Evolutionary conservation across 352 stramenopile species (phyloP), one percentile per base, ranked within the genome.

Genomic region (Halophytophthora polymorphica): DNA sequence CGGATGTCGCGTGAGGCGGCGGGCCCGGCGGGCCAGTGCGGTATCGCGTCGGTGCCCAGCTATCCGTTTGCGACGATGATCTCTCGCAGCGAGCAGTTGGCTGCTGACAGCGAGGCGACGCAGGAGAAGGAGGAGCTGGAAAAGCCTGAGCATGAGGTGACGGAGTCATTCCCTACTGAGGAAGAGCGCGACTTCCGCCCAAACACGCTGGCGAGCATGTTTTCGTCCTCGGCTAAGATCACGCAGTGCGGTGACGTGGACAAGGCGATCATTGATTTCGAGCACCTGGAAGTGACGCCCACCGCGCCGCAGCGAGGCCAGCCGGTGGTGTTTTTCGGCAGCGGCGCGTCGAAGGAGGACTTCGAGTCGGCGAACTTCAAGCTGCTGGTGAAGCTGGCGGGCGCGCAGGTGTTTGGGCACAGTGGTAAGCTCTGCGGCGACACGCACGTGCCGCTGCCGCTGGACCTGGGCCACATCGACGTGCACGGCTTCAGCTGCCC

Each of bases 11-110:
- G 86, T 54, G 77, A 83, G 51, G 80, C 88, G 49, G 83, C 88
- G 23, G 97, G 97, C 66, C 83, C 88, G 41, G 81, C 86, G 8
- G 98, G 98, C 46, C 96, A 96, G 31, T 98, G 95, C 65, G 94
- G 95, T 18, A 94, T 98, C 53, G 82, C 96, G 39, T 97, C 76
- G 28, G 77, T 86, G 41, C 69, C 86, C 22, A 92, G 79, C 38
- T 95, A 86, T 61, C 77, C 80, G 35, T 81, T 85, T 31, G 67
- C 67, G 23, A 69, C 64, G 22, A 15, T 63, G 35, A 53, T 66
- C 48, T 49, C 53, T 2, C 50, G 68, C 33, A 51, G 49, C 12
- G 45, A 60, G 29, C 14, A 58, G 25, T 22, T 49, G 19, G 25
- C 33, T n/a, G 65, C 57, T 21, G 37, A 49, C 15, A 22, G 19